A percentile compares a stretch with the other conserved stretches of the same genome.
Conservation (phyloP, 2,329 filamentous ascomycete species). For the Fusarium secorum region DNA sequence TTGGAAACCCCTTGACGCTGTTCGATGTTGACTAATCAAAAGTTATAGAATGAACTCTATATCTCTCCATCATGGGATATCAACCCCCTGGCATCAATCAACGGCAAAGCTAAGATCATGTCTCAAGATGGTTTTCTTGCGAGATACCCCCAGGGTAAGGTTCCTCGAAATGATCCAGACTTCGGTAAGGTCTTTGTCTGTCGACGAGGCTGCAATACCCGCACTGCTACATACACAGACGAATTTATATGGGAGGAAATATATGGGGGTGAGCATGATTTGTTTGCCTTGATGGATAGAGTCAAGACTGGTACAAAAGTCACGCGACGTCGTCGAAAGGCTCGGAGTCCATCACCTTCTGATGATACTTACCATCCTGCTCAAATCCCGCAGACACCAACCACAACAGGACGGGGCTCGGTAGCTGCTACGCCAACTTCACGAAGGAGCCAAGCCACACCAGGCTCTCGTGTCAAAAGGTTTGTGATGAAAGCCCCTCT, state of each 20-base stretch:
- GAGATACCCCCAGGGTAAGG: constrained; percentile 76
- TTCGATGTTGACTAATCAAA: constrained; percentile 1
- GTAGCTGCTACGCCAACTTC: constrained; percentile 45
- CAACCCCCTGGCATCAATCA: constrained; percentile 88
- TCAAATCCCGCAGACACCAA: constrained; percentile 51
- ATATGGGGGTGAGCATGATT: constrained; percentile 70
- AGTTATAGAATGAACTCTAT: constrained; percentile 82
- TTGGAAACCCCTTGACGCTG: neutral
- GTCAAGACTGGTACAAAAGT: constrained; percentile 77
- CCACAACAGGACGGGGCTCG: constrained; percentile 45
- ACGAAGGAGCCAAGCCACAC: constrained; percentile 42
- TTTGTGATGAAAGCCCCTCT: neutral
- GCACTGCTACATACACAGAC: constrained; percentile 89
- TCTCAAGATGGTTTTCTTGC: constrained; percentile 74
- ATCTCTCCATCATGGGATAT: constrained; percentile 87
- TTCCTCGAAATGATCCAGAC: constrained; percentile 76
- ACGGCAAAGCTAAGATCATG: constrained; percentile 83
- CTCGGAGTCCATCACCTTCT: constrained; percentile 44
- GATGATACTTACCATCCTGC: constrained; percentile 47
- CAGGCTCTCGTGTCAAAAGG: constrained; percentile 47
- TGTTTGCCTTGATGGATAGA: constrained; percentile 70
- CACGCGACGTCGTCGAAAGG: constrained; percentile 53
- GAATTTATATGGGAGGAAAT: constrained; percentile 93
- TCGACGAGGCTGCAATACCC: constrained; percentile 85
- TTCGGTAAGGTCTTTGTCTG: constrained; percentile 90